Evolutionary conservation across 495 filamentous ascomycete genomes (phyloP).

Genomic region (Poronia punctata): DNA sequence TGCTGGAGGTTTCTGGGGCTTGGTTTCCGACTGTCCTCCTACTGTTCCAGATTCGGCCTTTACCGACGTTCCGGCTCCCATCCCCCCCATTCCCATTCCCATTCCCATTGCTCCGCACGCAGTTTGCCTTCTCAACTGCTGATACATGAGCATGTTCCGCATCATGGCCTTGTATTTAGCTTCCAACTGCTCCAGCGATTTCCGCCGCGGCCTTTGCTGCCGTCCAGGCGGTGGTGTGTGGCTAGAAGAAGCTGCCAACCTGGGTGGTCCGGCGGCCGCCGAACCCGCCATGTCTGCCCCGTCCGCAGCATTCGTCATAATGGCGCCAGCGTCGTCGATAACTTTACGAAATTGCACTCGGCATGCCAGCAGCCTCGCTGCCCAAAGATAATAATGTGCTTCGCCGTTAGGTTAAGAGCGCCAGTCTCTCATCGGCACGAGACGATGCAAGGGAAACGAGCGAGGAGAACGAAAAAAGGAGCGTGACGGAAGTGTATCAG

Average conservation of each 20-base stretch:
- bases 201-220: constrained; percentile 5
- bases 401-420: constrained; percentile 1
- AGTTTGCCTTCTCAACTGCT: not conserved
- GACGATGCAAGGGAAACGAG: not conserved
- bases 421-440: not conserved
- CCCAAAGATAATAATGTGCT: not conserved
- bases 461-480: not conserved
- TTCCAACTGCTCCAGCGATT: constrained; percentile 13
- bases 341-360: not conserved
- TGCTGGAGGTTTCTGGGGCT: constrained; percentile 4
- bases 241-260: too few relatives aligned
- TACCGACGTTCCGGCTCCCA: not conserved
- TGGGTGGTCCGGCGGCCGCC: too few relatives aligned
- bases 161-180: constrained; percentile 12
- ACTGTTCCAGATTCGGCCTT: not conserved
- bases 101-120: not conserved
- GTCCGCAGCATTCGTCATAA: constrained; percentile 4
- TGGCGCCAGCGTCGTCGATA: not conserved
- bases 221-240: constrained; percentile 5
- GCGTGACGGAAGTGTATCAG: not conserved
- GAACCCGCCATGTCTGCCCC: constrained; percentile 6
- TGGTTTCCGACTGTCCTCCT: constrained; percentile 1
- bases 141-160: constrained; percentile 12
- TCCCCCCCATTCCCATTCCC: constrained; percentile 1
- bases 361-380: not conserved